Evolutionary conservation across 257 asterid species (phyloP), one percentile per base, ranked within the genome.

Genomic region (Gynochthodes officinalis): DNA sequence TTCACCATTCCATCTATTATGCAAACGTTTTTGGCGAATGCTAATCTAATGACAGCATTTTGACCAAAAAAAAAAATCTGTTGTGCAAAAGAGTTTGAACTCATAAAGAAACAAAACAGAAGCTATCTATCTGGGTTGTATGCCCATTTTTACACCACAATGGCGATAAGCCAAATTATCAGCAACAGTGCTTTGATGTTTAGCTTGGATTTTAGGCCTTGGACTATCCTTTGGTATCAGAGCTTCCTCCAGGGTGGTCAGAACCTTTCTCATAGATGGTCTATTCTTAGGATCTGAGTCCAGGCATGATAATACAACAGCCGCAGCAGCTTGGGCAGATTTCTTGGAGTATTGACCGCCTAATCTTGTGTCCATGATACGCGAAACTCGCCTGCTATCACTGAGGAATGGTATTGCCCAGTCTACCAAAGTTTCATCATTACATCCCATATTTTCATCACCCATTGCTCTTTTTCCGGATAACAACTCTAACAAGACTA

Each of bases 301-400:
- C 16, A 90, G 89, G 64, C 96, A 88, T 64, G 71, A 66, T 28
- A 88, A 66, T 5, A 86, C 89, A 18, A 88, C 80, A 50, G 84
- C 72, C 5, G 92, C 87, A 13, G 84, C 78, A 69, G 85, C 79
- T 64, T 86, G 89, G 4, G 89, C 96, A 2, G 77, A 84, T 80
- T 81, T 88, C 61, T 81, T 88, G 0, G 87, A 73, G 77, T 90
- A 90, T 73, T 83, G 86, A 32, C 92, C 96, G 13, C 92, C 87
- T 64, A 90, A 76, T 55, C 89, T 79, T 4, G 87, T 79, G 80
- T 90, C 96, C 94, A 90, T 90, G 73, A 90, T 81, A 78, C 96
- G 89, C 42, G 78, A 67, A 33, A 90, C 80, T 62, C 82, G 80
- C 67, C 88, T 78, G 59, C 65, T 76, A 18, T 89, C 90, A 2